phyloP scores from a whole-genome alignment of 73 alveolate genomes.

The Paramecium sonneborni region DNA sequence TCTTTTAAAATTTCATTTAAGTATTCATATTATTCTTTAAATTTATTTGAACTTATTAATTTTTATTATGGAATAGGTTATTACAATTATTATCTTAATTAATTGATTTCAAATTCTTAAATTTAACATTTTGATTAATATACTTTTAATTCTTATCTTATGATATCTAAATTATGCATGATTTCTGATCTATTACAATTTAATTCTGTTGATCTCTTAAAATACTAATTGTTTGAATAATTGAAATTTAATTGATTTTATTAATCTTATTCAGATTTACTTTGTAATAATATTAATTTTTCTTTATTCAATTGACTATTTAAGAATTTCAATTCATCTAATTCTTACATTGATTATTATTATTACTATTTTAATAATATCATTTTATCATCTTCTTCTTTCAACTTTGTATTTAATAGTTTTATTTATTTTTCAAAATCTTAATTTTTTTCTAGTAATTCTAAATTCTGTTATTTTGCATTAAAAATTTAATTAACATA shows the following conservation, averaged over 20 bases:
- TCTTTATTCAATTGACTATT: neutral
- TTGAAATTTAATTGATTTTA: neutral
- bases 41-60: neutral
- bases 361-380: neutral
- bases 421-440: neutral
- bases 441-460: neutral
- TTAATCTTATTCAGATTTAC: neutral
- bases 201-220: neutral
- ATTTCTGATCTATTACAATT: neutral
- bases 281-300: neutral
- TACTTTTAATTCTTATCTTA: neutral
- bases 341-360: neutral
- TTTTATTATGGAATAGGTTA: neutral
- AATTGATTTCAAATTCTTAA: neutral
- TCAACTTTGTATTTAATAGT: neutral
- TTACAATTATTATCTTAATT: neutral
- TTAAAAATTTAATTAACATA: neutral
- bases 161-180: neutral
- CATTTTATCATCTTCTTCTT: neutral
- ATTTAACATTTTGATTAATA: constrained; percentile 23
- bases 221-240: neutral
- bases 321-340: neutral
- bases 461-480: neutral
- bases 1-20: neutral
- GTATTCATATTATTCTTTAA: constrained; percentile 3